phyloP scores from a whole-genome alignment of 75 land plant species.

The Ceratopteris richardii region DNA sequence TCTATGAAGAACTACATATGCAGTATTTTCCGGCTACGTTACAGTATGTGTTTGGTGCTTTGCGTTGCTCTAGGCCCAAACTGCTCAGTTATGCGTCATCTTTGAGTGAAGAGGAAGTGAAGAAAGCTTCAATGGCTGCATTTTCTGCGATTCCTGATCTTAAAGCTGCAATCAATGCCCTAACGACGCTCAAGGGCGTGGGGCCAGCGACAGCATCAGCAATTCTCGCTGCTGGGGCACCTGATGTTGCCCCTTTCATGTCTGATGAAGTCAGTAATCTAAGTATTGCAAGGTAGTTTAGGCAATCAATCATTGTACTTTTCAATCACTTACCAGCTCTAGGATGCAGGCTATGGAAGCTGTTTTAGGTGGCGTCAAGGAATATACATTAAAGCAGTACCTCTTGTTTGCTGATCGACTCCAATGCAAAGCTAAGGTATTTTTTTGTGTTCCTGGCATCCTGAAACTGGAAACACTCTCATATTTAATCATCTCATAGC shows the following conservation, averaged over 20 bases:
- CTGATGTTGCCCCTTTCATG: conserved; percentile 77
- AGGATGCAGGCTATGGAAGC: conserved; percentile 73
- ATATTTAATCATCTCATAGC: not conserved
- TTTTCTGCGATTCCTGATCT: conserved; percentile 70
- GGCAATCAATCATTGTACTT: too few relatives aligned
- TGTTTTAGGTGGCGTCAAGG: conserved; percentile 58
- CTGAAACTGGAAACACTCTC: not conserved
- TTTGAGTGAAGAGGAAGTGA: conserved; percentile 51
- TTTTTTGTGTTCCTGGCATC: not conserved
- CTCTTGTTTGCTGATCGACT: conserved; percentile 54
- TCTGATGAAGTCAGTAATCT: conserved; percentile 64
- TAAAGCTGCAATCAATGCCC: conserved; percentile 42
- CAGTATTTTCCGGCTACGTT: not conserved
- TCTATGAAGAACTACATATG: too few relatives aligned
- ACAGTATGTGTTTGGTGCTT: not conserved
- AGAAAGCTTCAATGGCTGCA: conserved; percentile 54
- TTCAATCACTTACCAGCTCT: too few relatives aligned
- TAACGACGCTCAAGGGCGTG: conserved; percentile 66
- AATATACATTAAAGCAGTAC: conserved; percentile 68
- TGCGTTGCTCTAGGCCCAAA: conserved; percentile 40
- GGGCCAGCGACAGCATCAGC: conserved; percentile 95
- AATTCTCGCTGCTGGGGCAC: conserved; percentile 68
- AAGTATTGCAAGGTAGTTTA: too few relatives aligned
- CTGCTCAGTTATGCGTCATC: conserved; percentile 52
- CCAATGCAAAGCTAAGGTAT: conserved; percentile 72